These are phyloP conservation scores for Erysimum cheiri DNA, from an alignment of 441 rosid species.

Conservation along the genomic window DNA sequence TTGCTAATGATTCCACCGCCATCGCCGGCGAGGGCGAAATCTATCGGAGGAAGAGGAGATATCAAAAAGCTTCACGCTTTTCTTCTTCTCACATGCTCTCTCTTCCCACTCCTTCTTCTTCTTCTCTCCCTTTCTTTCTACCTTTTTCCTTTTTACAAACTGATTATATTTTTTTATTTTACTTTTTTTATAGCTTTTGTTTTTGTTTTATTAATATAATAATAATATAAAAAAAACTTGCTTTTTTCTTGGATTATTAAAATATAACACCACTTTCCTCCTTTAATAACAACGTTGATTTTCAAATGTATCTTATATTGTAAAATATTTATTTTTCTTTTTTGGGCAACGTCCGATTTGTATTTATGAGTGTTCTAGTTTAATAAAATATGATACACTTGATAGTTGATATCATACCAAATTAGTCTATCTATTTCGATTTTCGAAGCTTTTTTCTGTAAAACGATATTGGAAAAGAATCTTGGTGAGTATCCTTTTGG, in stretches of 20 bases:
- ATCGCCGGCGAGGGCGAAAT: conserved; percentile 46
- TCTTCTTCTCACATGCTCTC: conserved; percentile 22
- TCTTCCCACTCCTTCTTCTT: conserved; percentile 22
- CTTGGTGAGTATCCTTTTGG: conserved; percentile 15
- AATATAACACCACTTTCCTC: too few species aligned
- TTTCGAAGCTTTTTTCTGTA: background rate
- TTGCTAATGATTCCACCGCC: conserved; percentile 50
- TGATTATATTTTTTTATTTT: too few species aligned
- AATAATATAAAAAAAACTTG: too few species aligned
- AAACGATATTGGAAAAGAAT: conserved; percentile 10
- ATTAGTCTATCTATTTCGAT: background rate
- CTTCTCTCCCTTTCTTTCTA: conserved; percentile 14
- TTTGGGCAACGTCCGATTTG: too few species aligned
- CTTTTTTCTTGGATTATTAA: too few species aligned
- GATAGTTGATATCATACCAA: conserved; percentile 7
- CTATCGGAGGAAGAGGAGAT: conserved; percentile 7
- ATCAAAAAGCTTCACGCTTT: conserved; percentile 25
- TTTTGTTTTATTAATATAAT: background rate
- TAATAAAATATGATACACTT: background rate
- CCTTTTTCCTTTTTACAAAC: background rate
- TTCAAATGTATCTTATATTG: too few species aligned
- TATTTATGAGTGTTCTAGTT: too few species aligned
- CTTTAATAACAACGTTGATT: background rate
- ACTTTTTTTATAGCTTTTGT: conserved; percentile 16
- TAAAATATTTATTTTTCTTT: too few species aligned